Evolutionary conservation across 441 rosid genomes (phyloP), one percentile per base, ranked within the genome.

Genomic region (Pelargonium australe): DNA sequence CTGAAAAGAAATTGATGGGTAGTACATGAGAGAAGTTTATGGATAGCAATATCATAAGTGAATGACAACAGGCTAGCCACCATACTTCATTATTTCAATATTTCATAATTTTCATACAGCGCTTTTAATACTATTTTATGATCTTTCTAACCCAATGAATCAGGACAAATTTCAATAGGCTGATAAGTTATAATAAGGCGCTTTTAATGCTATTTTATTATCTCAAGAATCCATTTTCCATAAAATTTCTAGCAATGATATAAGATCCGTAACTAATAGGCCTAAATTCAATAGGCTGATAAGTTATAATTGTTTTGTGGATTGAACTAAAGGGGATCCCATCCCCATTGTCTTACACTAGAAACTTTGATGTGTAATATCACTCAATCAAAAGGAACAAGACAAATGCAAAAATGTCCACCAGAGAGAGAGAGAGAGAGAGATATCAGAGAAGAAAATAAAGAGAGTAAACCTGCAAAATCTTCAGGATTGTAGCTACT

Each of bases 401-500:
- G 43, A 40, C 10, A 40, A 40, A 40, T 40, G 43, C 43, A 40
- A 7, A 40, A 40, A 40, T 40, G 43, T 40, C 1, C 43, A 7
- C 43, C 43, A 40, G 1, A 40, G 43, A 37, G 41, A 37, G 41
- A 37, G 8, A 40, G 43, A 40, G 43, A 40, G 10, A 0, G 34
- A 28, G 72, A 16, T 60, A 31, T 34, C 40, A 34, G 40, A 34
- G 40, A 34, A 34, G 1, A 34, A 34, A 34, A 34, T 5, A 34
- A 75, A 16, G 63, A 53, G 44, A 67, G 45, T 14, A 57, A 69
- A 89, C 99, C 99, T 90, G 91, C 83, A 95, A 86, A 72, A 82
- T 88, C 78, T 85, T 90, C 34, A 81, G 79, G 75, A 95, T 83
- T 67, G 71, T 80, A 57, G 85, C 81, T 79, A 95, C 78, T 69